A percentile compares a stretch with the other conserved stretches of the same genome.
Evolutionary conservation across 768 basidiomycete genomes (phyloP).

Genomic region (Plicaturopsis crispa): DNA sequence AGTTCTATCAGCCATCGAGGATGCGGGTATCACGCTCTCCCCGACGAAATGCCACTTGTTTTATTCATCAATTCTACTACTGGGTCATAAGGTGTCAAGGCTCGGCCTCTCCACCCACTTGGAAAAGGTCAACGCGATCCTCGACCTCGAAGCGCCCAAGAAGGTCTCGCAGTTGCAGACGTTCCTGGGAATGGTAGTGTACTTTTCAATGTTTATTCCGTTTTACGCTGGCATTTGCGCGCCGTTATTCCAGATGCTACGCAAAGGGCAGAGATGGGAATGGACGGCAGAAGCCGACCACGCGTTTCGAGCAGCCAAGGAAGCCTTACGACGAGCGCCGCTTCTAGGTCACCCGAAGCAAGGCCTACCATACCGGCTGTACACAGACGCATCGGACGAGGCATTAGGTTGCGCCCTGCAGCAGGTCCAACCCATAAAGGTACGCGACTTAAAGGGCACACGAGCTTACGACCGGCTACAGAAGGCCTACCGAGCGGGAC

Average conservation of each 20-base stretch:
- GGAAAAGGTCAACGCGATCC: conserved; percentile 28
- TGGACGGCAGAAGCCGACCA: conserved; percentile 16
- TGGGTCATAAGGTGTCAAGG: conserved; percentile 32
- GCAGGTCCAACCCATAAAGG: conserved; percentile 22
- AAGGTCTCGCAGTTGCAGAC: conserved; percentile 20
- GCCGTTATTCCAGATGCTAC: conserved; percentile 25
- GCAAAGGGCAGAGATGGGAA: conserved; percentile 16
- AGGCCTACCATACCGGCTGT: conserved; percentile 24
- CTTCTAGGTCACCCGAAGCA: conserved; percentile 21
- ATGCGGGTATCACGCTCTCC: conserved; percentile 23
- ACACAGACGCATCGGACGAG: conserved; percentile 26
- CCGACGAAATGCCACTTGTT: conserved; percentile 26
- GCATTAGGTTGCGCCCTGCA: conserved; percentile 20
- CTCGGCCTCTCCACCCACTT: conserved; percentile 28
- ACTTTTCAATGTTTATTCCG: conserved; percentile 28
- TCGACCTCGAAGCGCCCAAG: conserved; percentile 14
- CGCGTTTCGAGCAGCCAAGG: conserved; percentile 22
- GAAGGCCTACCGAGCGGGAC: conserved; percentile 11
- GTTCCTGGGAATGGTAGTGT: conserved; percentile 30
- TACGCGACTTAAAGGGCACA: conserved; percentile 22
- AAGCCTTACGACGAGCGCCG: conserved; percentile 22
- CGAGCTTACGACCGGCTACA: conserved; percentile 15
- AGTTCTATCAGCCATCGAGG: conserved; percentile 19
- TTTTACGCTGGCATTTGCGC: conserved; percentile 24
- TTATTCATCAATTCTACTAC: conserved; percentile 23